Base-by-base conservation (phyloP, 371 early-diverging fungal genomes). In the Mortierella sp. region DNA sequence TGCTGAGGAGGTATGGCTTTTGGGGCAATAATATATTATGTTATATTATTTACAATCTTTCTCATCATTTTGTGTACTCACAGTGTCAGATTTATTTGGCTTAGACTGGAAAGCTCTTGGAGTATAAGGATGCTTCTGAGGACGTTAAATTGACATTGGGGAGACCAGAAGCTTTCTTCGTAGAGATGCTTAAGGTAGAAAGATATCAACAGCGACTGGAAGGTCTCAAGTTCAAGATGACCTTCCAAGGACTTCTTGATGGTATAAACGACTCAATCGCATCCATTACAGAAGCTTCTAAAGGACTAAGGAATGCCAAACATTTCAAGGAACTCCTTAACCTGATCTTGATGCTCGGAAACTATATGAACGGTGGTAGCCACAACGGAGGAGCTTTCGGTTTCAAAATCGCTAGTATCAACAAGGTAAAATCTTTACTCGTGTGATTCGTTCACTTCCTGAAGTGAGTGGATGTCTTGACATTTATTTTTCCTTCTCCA, bases 321-420 rank as follows among this genome's bases (percentile, higher is more conserved):
- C 84, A 88, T 58, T 87, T 89, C 67, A 75, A 72, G 36, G 75
- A 81, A 32, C 50, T 87, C 41, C 67, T 86, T 6, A 85, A 94
- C 87, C 83, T 97, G 43, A 92, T 97, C 40, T 84, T 97, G 55
- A 89, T 94, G 5, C 83, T 97, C 21, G 97, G 98, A 64, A 97
- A 97, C 81, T 96, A 89, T 71, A 95, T 97, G 95, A 97, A 97
- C 74, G 94, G 94, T 3, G 89, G 92, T 0, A 90, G 93, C 3
- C 93, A 95, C 84, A 93, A 94, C 67, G 97, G 98, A 53, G 94
- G 95, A 11, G 96, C 96, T 13, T 96, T 93, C 86, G 98, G 97
- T 32, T 96, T 97, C 80, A 90, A 92, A 65, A 94, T 97, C 70
- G 88, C 89, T 5, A 96, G 94, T 84, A 90, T 97, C 60, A 95